Evolutionary conservation across 164 flowering plant species (phyloP).

Genomic region (Chimonanthus salicifolius): DNA sequence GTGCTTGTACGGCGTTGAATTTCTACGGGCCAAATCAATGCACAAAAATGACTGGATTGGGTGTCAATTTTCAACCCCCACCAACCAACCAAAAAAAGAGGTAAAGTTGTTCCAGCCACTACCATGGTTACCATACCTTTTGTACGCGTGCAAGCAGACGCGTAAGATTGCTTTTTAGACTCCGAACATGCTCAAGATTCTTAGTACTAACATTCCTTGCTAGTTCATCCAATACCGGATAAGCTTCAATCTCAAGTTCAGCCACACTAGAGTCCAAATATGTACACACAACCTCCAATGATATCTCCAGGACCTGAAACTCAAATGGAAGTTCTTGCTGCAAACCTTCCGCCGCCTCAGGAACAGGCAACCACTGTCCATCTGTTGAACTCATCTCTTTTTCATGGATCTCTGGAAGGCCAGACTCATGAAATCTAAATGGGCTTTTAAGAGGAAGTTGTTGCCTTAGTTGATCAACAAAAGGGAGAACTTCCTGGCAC

Average conservation of each 20-base stretch:
- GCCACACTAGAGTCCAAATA: conserved; percentile 72
- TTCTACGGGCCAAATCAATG: too few relatives aligned
- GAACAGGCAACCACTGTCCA: conserved; percentile 50
- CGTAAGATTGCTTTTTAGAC: conserved; percentile 88
- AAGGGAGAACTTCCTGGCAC: conserved; percentile 78
- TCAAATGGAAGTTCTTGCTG: conserved; percentile 88
- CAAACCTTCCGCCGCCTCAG: conserved; percentile 64
- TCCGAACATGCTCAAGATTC: conserved; percentile 84
- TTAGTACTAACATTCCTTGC: conserved; percentile 65
- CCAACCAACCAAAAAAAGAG: too few relatives aligned
- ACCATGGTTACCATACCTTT: conserved; percentile 43
- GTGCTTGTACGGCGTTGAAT: too few relatives aligned
- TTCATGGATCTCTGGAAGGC: conserved; percentile 30
- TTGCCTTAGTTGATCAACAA: conserved; percentile 78
- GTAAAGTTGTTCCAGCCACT: too few relatives aligned
- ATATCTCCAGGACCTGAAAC: conserved; percentile 88
- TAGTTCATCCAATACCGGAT: conserved; percentile 82
- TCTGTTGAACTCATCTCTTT: conserved; percentile 31
- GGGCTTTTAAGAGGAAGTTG: conserved; percentile 52
- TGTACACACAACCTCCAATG: conserved; percentile 79
- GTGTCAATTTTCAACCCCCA: too few relatives aligned
- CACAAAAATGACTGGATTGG: too few relatives aligned
- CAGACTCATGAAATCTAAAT: conserved; percentile 23
- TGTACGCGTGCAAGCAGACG: conserved; percentile 91
- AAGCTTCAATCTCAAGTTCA: conserved; percentile 75